phyloP scores from a whole-genome alignment of 495 filamentous ascomycete species.

The Paragyromitra xinjiangensis region DNA sequence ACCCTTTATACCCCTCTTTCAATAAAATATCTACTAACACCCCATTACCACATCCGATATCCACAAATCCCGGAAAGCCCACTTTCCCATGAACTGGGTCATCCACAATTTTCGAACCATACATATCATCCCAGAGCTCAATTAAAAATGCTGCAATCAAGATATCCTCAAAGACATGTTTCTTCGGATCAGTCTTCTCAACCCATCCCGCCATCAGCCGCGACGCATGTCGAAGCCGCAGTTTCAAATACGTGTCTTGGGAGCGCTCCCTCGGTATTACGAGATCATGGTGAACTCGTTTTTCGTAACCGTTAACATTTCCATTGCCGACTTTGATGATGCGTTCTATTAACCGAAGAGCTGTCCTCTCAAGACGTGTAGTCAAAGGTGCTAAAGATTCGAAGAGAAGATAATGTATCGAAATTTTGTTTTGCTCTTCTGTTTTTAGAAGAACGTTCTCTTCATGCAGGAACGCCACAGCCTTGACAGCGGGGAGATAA shows the following conservation, averaged over 20 bases:
- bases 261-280: slow-evolving; percentile 75
- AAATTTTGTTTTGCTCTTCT: slow-evolving; percentile 55
- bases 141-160: slow-evolving; percentile 92
- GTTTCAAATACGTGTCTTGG: slow-evolving; percentile 81
- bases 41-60: slow-evolving; percentile 95
- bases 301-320: slow-evolving; percentile 69
- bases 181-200: slow-evolving; percentile 84
- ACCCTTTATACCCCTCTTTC: slow-evolving; percentile 82
- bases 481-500: slow-evolving; percentile 81
- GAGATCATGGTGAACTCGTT: slow-evolving; percentile 78
- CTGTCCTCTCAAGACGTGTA: slow-evolving; percentile 73
- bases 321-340: slow-evolving; percentile 81
- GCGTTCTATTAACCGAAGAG: slow-evolving; percentile 72
- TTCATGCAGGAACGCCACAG: slow-evolving; percentile 72
- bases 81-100: slow-evolving; percentile 18
- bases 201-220: slow-evolving; percentile 75
- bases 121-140: slow-evolving; percentile 91
- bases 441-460: slow-evolving; percentile 19
- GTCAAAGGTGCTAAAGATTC: slow-evolving; percentile 56
- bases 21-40: slow-evolving; percentile 86
- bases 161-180: slow-evolving; percentile 95
- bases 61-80: slow-evolving; percentile 86
- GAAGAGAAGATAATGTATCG: slow-evolving; percentile 75
- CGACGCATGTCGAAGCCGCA: slow-evolving; percentile 79
- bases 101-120: slow-evolving; percentile 59